phyloP scores from a whole-genome alignment of 164 flowering plant species.

The Vitis amurensis region DNA sequence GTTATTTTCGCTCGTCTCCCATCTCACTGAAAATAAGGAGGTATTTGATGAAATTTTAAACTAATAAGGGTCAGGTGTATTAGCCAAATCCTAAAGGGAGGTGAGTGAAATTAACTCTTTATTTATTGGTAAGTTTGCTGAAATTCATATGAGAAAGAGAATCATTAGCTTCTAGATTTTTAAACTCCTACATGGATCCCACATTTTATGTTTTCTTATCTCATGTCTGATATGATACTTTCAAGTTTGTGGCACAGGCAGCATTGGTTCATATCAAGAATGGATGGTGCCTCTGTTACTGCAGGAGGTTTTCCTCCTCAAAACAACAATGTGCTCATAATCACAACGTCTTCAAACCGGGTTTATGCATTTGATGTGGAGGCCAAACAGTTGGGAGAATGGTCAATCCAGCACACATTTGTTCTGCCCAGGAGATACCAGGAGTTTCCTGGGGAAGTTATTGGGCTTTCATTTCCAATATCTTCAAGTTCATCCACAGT shows the following conservation, averaged over 20 bases:
- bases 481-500: conserved; percentile 58
- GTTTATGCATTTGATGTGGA: conserved; percentile 91
- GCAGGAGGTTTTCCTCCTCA: conserved; percentile 90
- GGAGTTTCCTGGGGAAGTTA: conserved; percentile 93
- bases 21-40: too few species aligned
- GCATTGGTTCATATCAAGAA: conserved; percentile 93
- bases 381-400: conserved; percentile 77
- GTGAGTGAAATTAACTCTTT: too few species aligned
- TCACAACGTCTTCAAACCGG: conserved; percentile 84
- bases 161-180: too few species aligned
- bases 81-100: too few species aligned
- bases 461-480: conserved; percentile 85
- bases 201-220: too few species aligned
- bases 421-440: conserved; percentile 73
- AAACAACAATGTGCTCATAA: conserved; percentile 68
- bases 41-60: too few species aligned
- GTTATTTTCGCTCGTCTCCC: too few species aligned
- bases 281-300: conserved; percentile 90
- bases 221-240: too few species aligned
- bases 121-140: too few species aligned
- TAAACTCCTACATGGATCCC: too few species aligned
- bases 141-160: too few species aligned
- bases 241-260: conserved; percentile 55
- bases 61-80: too few species aligned
- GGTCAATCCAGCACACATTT: conserved; percentile 69